These are phyloP conservation scores for Biscogniauxia sp. DNA, from an alignment of 2,329 filamentous ascomycete genomes.

Conservation along the genomic window DNA sequence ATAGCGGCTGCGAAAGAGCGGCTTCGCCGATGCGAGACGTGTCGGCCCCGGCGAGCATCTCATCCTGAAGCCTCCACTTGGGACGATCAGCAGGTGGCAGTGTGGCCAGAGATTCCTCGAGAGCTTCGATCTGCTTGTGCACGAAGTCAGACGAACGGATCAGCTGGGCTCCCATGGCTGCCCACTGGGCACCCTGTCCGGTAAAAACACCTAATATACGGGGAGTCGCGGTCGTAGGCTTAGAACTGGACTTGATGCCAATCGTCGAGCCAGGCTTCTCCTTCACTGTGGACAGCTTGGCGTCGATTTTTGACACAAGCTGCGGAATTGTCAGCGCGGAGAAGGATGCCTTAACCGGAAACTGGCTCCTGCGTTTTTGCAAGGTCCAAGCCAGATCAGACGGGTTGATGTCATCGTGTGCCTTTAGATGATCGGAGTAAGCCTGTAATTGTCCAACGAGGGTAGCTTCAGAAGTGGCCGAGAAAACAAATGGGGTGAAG, in stretches of 20 bases:
- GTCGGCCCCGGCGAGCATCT: constrained; percentile 4
- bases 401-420: neutral
- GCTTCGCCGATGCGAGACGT: constrained; percentile 30
- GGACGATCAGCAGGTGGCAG: constrained; percentile 25
- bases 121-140: constrained; percentile 1
- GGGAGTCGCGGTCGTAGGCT: constrained; percentile 1
- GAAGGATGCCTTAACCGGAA: constrained; percentile 5
- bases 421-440: constrained; percentile 4
- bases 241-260: constrained; percentile 1
- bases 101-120: constrained; percentile 21
- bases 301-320: constrained; percentile 4
- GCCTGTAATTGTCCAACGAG: constrained; percentile 7
- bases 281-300: neutral
- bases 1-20: constrained; percentile 29
- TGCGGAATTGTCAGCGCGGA: constrained; percentile 5
- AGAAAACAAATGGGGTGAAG: constrained; percentile 18
- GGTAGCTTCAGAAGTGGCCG: constrained; percentile 9
- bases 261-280: constrained; percentile 14
- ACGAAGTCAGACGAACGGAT: constrained; percentile 6
- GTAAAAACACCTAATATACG: constrained; percentile 25
- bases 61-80: constrained; percentile 26
- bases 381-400: constrained; percentile 14
- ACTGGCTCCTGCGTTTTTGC: constrained; percentile 2
- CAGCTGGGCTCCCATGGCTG: constrained; percentile 26
- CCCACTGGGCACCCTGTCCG: constrained; percentile 29